These are phyloP conservation scores for Monosporascus sp. DNA, from an alignment of 2,329 filamentous ascomycete species.

Conservation along the genomic window DNA sequence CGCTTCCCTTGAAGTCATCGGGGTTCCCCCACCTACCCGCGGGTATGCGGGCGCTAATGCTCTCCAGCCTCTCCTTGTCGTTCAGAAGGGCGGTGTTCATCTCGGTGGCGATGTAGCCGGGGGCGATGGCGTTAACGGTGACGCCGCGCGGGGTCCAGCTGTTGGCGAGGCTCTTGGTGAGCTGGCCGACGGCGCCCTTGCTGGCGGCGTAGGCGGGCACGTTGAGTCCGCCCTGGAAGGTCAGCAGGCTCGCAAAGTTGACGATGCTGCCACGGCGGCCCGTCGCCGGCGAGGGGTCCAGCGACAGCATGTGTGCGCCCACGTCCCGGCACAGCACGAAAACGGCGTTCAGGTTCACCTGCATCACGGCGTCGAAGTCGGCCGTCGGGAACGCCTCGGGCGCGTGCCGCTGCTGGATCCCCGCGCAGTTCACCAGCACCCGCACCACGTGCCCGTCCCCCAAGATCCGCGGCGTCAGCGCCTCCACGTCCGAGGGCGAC, in stretches of 20 bases:
- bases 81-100: slow-evolving; percentile 82
- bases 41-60: slow-evolving; percentile 76
- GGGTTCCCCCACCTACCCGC: slow-evolving; percentile 76
- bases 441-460: slow-evolving; percentile 59
- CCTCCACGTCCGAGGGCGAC: slow-evolving; percentile 50
- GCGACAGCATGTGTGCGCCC: slow-evolving; percentile 69
- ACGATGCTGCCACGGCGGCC: slow-evolving; percentile 67
- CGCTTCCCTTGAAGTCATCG: slow-evolving; percentile 80
- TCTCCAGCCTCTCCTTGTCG: slow-evolving; percentile 61
- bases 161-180: slow-evolving; percentile 80
- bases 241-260: slow-evolving; percentile 76
- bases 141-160: slow-evolving; percentile 77
- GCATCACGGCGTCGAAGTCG: slow-evolving; percentile 76
- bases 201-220: slow-evolving; percentile 82
- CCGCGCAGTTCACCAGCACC: slow-evolving; percentile 78
- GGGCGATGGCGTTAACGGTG: slow-evolving; percentile 82
- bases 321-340: slow-evolving; percentile 75
- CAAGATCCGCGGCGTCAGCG: slow-evolving; percentile 56
- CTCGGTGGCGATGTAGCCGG: slow-evolving; percentile 86
- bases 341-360: slow-evolving; percentile 79
- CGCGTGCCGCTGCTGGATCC: slow-evolving; percentile 74
- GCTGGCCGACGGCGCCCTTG: slow-evolving; percentile 79
- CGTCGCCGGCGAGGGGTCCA: slow-evolving; percentile 41
- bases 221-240: slow-evolving; percentile 80
- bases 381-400: slow-evolving; percentile 68